Base-by-base conservation (phyloP, 192 early-diverging fungal species). In the Jimgerdemannia lactiflua region DNA sequence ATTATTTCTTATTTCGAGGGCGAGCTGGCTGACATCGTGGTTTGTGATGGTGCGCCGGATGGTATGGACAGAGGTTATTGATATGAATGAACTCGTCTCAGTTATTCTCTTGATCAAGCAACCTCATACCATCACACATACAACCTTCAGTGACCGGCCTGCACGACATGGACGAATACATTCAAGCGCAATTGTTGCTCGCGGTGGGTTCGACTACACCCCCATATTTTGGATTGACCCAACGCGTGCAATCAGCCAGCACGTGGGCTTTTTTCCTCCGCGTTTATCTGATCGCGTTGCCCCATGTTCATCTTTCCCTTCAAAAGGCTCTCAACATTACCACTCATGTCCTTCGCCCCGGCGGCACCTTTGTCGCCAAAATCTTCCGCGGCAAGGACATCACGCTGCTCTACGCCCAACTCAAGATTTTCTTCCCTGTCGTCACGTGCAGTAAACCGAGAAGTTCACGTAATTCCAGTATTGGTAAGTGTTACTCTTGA, bases 121-220 rank as follows among this genome's bases (percentile, higher is more conserved):
- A 19, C 4, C 2, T 68, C 10, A n/a, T 59, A 6, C 8, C 49
- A 6, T 59, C 6, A 10, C 4, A 54, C 11, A 54, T 54, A 7
- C 18, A 11, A 29, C n/a, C n/a, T 74, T 39, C 75, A 88, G 94
- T 99, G 20, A 99, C 97, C 11, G 98, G 98, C 20, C 86, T 98
- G 43, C 97, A 98, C 80, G 98, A 98, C 75, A 95, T 98, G 89
- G 98, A 99, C 86, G 98, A 99, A 84, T 99, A 97, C 79, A 95
- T 98, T 77, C 98, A 99, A 76, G 96, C 97, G 7, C 97, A 99
- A 81, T 88, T 99, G 9, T 84, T 98, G 65, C 85, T 99, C 64
- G 96, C 97, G 2, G 80, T 81, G 75, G 72, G 77, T 64, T 39
- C 7, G 4, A 87, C 86, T 72, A 40, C 7, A 39, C 29, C 29